Conservation (phyloP, 2,329 filamentous ascomycete species). For the Venturia oleaginea region DNA sequence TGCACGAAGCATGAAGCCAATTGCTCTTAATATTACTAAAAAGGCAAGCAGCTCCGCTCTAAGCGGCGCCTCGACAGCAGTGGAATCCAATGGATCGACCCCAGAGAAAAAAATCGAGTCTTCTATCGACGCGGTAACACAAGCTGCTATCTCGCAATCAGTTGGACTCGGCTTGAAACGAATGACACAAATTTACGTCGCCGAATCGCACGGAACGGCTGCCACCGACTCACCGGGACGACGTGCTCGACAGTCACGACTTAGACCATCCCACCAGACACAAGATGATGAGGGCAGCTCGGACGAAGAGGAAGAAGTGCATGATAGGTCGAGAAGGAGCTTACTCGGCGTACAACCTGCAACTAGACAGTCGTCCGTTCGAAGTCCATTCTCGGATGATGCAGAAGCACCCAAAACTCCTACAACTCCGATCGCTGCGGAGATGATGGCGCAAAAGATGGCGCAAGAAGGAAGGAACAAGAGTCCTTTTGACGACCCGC, state of each 20-base stretch:
- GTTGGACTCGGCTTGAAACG: neutral
- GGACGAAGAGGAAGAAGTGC: constrained; percentile 23
- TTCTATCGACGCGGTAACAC: neutral
- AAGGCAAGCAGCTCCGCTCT: constrained; percentile 7
- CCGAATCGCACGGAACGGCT: neutral
- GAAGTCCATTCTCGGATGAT: constrained; percentile 26
- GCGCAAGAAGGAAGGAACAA: neutral
- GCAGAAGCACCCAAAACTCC: constrained; percentile 14
- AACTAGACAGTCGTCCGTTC: constrained; percentile 19
- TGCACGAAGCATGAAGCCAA: constrained; percentile 9
- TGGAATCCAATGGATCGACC: neutral
- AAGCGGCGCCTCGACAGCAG: neutral
- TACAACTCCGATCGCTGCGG: constrained; percentile 18
- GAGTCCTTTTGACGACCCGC: constrained; percentile 13
- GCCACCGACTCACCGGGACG: constrained; percentile 1
- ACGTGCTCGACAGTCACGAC: constrained; percentile 17
- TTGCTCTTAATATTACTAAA: constrained; percentile 14
- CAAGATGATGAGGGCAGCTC: constrained; percentile 16
- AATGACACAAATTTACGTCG: neutral
- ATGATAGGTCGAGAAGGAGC: constrained; percentile 22
- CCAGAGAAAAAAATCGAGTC: neutral
- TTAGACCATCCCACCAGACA: constrained; percentile 19
- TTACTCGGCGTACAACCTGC: constrained; percentile 16
- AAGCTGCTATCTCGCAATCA: neutral
- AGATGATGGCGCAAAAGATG: neutral